A percentile compares a stretch with the other conserved stretches of the same genome.
Evolutionary conservation across 208 protist genomes (phyloP).

Genomic region (Phytomonas sp.): DNA sequence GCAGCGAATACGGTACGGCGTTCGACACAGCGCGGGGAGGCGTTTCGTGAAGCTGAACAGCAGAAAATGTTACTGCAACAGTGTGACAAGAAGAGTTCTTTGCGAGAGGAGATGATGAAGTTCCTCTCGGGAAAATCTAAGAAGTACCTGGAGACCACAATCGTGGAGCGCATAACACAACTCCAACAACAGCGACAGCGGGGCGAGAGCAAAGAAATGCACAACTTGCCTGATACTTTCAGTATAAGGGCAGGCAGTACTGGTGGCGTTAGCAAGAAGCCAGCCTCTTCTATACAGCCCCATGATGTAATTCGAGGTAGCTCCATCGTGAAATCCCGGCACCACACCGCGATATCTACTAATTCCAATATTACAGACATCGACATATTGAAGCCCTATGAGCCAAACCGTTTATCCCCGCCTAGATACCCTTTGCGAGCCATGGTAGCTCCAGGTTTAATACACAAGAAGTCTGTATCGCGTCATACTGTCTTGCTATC

Average conservation of each 20-base stretch:
- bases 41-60: slow-evolving; percentile 15
- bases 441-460: not conserved
- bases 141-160: slow-evolving; percentile 55
- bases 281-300: not conserved
- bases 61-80: slow-evolving; percentile 16
- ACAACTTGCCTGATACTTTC: not conserved
- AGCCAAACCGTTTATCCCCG: slow-evolving; percentile 12
- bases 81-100: slow-evolving; percentile 19
- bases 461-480: not conserved
- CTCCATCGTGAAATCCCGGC: not conserved
- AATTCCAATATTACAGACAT: not conserved
- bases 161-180: slow-evolving; percentile 50
- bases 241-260: not conserved
- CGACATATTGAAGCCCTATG: slow-evolving; percentile 23
- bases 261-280: not conserved
- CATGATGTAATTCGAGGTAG: not conserved
- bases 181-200: slow-evolving; percentile 22
- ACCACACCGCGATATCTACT: not conserved
- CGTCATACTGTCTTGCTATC: not conserved
- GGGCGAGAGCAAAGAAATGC: not conserved
- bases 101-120: slow-evolving; percentile 42
- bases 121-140: slow-evolving; percentile 61
- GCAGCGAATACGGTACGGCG: slow-evolving; percentile 28
- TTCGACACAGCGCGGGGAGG: slow-evolving; percentile 17
- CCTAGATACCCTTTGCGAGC: not conserved